A percentile compares a stretch with the other conserved stretches of the same genome.
These are phyloP conservation scores for Amphichorda felina DNA, from an alignment of 2,329 filamentous ascomycete genomes.

Conservation along the genomic window DNA sequence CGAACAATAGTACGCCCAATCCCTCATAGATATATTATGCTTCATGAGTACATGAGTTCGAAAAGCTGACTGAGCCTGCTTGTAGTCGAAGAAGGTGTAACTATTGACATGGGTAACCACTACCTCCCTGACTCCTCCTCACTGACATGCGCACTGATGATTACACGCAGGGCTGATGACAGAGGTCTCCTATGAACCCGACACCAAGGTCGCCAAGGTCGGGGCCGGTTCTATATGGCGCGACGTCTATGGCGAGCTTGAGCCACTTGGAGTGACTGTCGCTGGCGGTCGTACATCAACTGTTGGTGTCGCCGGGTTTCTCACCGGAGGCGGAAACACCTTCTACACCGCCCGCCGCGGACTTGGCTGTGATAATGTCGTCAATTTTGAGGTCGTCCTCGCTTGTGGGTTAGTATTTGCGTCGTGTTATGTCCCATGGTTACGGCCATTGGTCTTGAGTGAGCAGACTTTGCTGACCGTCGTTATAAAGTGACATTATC, in stretches of 20 bases:
- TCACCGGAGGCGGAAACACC: conserved; percentile 35
- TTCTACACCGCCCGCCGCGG: conserved; percentile 32
- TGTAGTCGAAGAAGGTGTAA: conserved; percentile 23
- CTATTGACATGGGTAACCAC: conserved; percentile 28
- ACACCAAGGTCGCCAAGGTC: conserved; percentile 18
- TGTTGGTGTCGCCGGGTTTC: conserved; percentile 30
- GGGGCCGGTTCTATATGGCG: conserved; percentile 26
- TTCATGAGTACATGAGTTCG: too few relatives aligned
- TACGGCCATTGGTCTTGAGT: too few relatives aligned
- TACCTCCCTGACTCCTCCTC: too few relatives aligned
- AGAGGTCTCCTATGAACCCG: conserved; percentile 17
- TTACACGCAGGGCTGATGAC: too few relatives aligned
- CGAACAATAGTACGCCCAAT: too few relatives aligned
- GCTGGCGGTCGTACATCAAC: conserved; percentile 25
- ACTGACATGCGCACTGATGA: too few relatives aligned
- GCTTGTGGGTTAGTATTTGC: too few relatives aligned
- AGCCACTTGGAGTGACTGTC: conserved; percentile 17
- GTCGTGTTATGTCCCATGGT: too few relatives aligned
- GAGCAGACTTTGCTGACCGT: too few relatives aligned
- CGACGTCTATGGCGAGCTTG: conserved; percentile 22
- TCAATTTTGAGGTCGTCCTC: conserved; percentile 33
- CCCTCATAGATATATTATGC: too few relatives aligned
- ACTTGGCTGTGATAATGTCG: conserved; percentile 32
- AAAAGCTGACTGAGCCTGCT: too few relatives aligned
- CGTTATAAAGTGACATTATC: conserved; percentile 26